These are phyloP conservation scores for Rhizopogon roseolus DNA, from an alignment of 768 basidiomycete genomes.

Conservation along the genomic window DNA sequence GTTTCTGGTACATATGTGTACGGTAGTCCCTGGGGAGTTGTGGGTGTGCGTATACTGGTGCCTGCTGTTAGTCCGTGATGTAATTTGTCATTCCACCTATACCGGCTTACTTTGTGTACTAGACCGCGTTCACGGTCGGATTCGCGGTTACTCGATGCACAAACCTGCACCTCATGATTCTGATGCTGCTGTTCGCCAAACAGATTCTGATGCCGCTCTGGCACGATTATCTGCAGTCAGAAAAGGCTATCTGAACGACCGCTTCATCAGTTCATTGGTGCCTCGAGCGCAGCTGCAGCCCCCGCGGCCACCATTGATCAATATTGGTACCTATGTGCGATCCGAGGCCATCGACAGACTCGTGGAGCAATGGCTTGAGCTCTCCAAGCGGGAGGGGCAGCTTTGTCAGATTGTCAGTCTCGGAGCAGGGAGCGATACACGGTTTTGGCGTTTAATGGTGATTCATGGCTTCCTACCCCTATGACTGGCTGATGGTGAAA, in stretches of 20 bases:
- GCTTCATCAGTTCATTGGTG: slow-evolving; percentile 64
- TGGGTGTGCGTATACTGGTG: too few relatives aligned
- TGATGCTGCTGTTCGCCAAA: slow-evolving; percentile 66
- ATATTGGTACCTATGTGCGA: slow-evolving; percentile 89
- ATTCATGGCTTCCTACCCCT: slow-evolving; percentile 10
- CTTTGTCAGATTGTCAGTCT: slow-evolving; percentile 86
- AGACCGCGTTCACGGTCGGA: too few relatives aligned
- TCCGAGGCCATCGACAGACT: slow-evolving; percentile 76
- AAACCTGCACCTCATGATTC: slow-evolving; percentile 28
- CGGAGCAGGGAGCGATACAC: slow-evolving; percentile 92
- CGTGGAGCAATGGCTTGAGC: slow-evolving; percentile 58
- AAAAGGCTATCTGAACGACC: slow-evolving; percentile 76
- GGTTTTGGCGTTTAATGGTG: slow-evolving; percentile 90
- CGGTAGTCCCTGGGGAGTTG: too few relatives aligned
- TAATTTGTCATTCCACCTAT: too few relatives aligned
- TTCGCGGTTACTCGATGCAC: not conserved
- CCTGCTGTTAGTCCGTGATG: too few relatives aligned
- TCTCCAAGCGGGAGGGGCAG: slow-evolving; percentile 37
- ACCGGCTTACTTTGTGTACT: too few relatives aligned
- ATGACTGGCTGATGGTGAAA: slow-evolving; percentile 1
- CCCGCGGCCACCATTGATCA: slow-evolving; percentile 81
- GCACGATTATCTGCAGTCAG: slow-evolving; percentile 84
- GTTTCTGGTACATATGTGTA: too few relatives aligned
- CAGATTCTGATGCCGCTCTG: slow-evolving; percentile 78
- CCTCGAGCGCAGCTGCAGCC: slow-evolving; percentile 60